phyloP scores from a whole-genome alignment of 441 rosid species.

The Adansonia gregorii region DNA sequence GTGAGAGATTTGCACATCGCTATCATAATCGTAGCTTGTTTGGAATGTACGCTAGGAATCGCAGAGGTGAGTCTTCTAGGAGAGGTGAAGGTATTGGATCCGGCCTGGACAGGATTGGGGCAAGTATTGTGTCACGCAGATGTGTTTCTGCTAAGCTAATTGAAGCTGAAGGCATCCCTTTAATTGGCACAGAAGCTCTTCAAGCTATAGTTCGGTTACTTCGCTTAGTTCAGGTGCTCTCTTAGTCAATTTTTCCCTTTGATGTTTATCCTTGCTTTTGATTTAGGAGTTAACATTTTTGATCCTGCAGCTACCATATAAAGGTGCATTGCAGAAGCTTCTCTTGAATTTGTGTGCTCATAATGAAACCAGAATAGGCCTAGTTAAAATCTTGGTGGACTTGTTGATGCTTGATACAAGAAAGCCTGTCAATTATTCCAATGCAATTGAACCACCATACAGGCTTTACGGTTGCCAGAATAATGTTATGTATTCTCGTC shows the following conservation, averaged over 20 bases:
- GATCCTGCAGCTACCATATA: conserved; percentile 78
- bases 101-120: conserved; percentile 68
- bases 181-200: conserved; percentile 80
- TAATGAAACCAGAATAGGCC: conserved; percentile 76
- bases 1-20: conserved; percentile 96
- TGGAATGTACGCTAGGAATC: conserved; percentile 96
- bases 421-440: conserved; percentile 50
- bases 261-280: conserved; percentile 17
- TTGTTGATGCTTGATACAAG: conserved; percentile 86
- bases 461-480: conserved; percentile 95
- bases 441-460: conserved; percentile 69
- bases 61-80: conserved; percentile 95
- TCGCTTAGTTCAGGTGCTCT: conserved; percentile 88
- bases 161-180: conserved; percentile 94
- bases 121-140: conserved; percentile 67
- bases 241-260: not conserved
- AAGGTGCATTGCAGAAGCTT: conserved; percentile 95
- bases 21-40: conserved; percentile 84
- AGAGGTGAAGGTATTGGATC: conserved; percentile 79
- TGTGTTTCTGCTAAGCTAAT: conserved; percentile 65
- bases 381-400: conserved; percentile 85
- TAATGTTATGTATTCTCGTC: conserved; percentile 95
- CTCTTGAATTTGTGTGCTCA: conserved; percentile 93
- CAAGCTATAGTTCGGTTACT: conserved; percentile 90
- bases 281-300: conserved; percentile 23